These are phyloP conservation scores for Quercus mongolica DNA, from an alignment of 306 rosid genomes.

Conservation along the genomic window DNA sequence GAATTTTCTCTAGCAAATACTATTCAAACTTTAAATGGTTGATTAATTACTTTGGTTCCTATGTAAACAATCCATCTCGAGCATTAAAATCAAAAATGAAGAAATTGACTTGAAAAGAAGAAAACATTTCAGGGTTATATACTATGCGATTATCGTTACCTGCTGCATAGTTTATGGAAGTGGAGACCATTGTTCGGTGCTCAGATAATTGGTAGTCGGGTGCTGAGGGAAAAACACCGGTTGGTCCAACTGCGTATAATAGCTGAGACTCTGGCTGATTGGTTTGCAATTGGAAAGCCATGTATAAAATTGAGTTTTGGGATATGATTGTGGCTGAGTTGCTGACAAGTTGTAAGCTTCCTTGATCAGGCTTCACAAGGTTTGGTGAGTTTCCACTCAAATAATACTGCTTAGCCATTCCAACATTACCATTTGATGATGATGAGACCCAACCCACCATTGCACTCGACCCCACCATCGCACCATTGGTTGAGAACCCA, in stretches of 20 bases:
- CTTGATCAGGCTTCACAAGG: constrained; percentile 46
- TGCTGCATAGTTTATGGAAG: constrained; percentile 48
- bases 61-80: too few species aligned
- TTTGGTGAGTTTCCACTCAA: constrained; percentile 46
- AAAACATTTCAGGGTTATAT: neutral
- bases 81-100: too few species aligned
- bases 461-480: constrained; percentile 77
- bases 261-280: constrained; percentile 34
- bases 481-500: constrained; percentile 67
- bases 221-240: constrained; percentile 39
- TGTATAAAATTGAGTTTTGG: constrained; percentile 39
- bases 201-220: constrained; percentile 41
- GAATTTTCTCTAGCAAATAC: too few species aligned
- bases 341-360: constrained; percentile 38
- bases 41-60: too few species aligned
- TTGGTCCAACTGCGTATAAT: constrained; percentile 53
- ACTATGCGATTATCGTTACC: constrained; percentile 23
- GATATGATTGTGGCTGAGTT: constrained; percentile 47
- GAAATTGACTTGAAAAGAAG: too few species aligned
- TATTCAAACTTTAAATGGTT: too few species aligned
- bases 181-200: constrained; percentile 47
- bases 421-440: constrained; percentile 23
- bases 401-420: constrained; percentile 45
- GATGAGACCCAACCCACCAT: constrained; percentile 71
- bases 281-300: constrained; percentile 54